Evolutionary conservation across 148 eudicot genomes (phyloP), one percentile per base, ranked within the genome.

Genomic region (Salicornia ramosissima): DNA sequence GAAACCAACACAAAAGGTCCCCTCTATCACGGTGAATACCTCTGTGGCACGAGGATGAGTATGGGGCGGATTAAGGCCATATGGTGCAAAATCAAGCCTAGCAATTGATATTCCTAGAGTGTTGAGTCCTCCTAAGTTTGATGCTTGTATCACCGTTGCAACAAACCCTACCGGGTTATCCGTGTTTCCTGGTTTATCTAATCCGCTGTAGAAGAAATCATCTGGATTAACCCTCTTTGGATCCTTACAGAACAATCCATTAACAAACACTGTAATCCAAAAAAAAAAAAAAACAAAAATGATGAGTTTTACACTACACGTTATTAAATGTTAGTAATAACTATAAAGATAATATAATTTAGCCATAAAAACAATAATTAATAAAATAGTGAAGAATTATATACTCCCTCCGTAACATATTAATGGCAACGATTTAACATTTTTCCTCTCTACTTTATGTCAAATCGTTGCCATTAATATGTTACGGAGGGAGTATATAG

Each of bases 11-110:
- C 21, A 57, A 6, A 79, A 50, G 24, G 57, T 67, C 0, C 78
- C 82, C 33, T 79, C 64, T 11, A 79, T n/a, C 6, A 79, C 82
- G 0, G 73, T 74, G 36, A 74, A 58, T 19, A 74, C 45, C 67
- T 74, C 77, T 5, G 71, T 74, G 18, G 77, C 77, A 0, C 77
- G 64, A 31, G 77, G 77, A 57, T 74, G 77, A 6, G 47, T 65
- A 58, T 74, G 77, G 9, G 77, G 77, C 46, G 77, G 64, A 29
- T 65, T 57, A 14, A 74, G 67, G 13, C 77, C 77, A 12, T 56
- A 66, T 14, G 77, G 77, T 29, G 56, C 71, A 57, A 65, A 74
- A 43, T 74, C 77, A 10, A 67, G 24, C 15, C 77, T 51, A 18
- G 77, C 71, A 34, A 74, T 28, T 6, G 77, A 55, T 40, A 74